Evolutionary conservation across 2,329 filamentous ascomycete genomes (phyloP).

Genomic region (Alternaria ethzedia): DNA sequence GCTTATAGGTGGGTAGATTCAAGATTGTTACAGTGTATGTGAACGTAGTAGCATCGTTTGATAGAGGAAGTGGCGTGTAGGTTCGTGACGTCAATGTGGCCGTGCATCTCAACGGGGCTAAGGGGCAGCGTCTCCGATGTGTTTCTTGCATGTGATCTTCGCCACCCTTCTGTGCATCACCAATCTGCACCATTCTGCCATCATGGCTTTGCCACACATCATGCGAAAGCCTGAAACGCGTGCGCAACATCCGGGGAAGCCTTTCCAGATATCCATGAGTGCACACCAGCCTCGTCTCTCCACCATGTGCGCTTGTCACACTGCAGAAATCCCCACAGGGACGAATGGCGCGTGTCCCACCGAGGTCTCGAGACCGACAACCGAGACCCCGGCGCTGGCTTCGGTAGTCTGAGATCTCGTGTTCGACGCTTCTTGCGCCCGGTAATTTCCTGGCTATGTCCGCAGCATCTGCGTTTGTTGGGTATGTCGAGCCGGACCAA

Average conservation of each 20-base stretch:
- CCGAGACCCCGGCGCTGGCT: slow-evolving; percentile 10
- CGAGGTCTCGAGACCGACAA: slow-evolving; percentile 12
- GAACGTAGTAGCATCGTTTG: background rate
- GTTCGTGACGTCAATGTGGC: slow-evolving; percentile 15
- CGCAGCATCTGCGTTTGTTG: slow-evolving; percentile 2
- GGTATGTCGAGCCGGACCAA: background rate
- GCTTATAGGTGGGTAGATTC: background rate
- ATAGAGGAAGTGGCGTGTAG: background rate
- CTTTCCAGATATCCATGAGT: background rate
- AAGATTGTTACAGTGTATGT: background rate
- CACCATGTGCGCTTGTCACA: slow-evolving; percentile 25
- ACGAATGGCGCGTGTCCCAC: slow-evolving; percentile 12
- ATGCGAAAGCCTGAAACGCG: background rate
- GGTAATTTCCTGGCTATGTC: background rate
- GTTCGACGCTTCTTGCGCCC: slow-evolving; percentile 1
- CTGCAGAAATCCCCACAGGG: slow-evolving; percentile 7
- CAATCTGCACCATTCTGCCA: background rate
- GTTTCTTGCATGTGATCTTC: slow-evolving; percentile 2
- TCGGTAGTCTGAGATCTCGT: slow-evolving; percentile 14
- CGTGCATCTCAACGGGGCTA: background rate
- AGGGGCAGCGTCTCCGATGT: background rate
- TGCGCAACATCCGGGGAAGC: background rate
- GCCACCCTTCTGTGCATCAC: background rate
- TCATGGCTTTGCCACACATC: background rate
- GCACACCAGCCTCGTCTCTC: slow-evolving; percentile 10